Evolutionary conservation across 768 basidiomycete genomes (phyloP).

Genomic region (Tricholoma sp.): DNA sequence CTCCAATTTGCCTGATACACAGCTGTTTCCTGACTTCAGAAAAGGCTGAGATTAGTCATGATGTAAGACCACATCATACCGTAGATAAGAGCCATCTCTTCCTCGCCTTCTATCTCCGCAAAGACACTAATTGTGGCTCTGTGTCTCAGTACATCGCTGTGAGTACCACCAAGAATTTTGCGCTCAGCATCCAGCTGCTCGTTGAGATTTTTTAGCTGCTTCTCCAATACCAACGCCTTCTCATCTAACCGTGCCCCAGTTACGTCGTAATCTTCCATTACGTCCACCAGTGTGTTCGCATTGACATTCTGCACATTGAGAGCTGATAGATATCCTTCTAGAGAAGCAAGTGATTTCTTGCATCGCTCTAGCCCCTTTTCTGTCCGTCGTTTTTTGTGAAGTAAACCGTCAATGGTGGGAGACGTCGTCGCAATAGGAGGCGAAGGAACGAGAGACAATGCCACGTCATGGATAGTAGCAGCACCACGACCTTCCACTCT

Average conservation of each 20-base stretch:
- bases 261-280: slow-evolving; percentile 17
- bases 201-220: slow-evolving; percentile 12
- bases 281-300: slow-evolving; percentile 10
- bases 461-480: slow-evolving; percentile 32
- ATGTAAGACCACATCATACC: slow-evolving; percentile 16
- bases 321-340: slow-evolving; percentile 22
- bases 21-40: slow-evolving; percentile 5
- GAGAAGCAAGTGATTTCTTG: slow-evolving; percentile 16
- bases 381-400: slow-evolving; percentile 10
- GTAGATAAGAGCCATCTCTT: slow-evolving; percentile 27
- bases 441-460: slow-evolving; percentile 14
- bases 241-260: slow-evolving; percentile 21
- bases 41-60: background rate
- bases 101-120: slow-evolving; percentile 20
- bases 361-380: slow-evolving; percentile 19
- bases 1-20: slow-evolving; percentile 17
- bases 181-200: slow-evolving; percentile 16
- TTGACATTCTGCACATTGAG: slow-evolving; percentile 21
- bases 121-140: slow-evolving; percentile 20
- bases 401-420: slow-evolving; percentile 14
- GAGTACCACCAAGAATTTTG: slow-evolving; percentile 4
- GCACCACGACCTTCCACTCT: slow-evolving; percentile 31
- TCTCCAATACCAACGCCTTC: slow-evolving; percentile 16
- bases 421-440: slow-evolving; percentile 11
- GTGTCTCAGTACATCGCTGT: slow-evolving; percentile 11